Base-by-base conservation (phyloP, 352 stramenopile genomes). In the Saprolegnia diclina region DNA sequence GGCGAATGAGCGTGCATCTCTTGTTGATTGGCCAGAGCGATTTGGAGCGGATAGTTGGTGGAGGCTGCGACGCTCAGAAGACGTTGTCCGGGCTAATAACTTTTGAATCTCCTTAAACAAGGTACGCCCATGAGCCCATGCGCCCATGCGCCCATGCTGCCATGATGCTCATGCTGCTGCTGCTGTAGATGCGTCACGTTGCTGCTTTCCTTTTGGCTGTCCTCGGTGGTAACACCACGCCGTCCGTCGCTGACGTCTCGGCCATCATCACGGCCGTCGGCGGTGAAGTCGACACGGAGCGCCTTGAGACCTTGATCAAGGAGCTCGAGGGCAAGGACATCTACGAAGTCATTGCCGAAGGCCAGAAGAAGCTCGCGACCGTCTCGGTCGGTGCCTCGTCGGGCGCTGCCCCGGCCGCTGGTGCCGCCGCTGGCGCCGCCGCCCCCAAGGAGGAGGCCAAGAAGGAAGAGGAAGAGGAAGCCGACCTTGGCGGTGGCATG, bases 291-390 rank as follows among this genome's bases (percentile, higher is more conserved):
- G 80, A 95, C 75, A 72, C 83, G 69, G 85, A 84, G 72, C 82
- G 90, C 76, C 74, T 89, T 71, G 87, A 91, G 76, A 73, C 83
- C 59, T 81, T 95, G 45, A 62, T 95, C 50, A 93, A 93, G 80
- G 87, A 95, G 77, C 79, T 95, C 62, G 85, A 92, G 74, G 87
- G 85, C 79, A 95, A 95, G 82, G 85, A 91, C 80, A 80, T 93
- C 73, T 78, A 92, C 52, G 87, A 95, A 75, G 77, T 95, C 70
- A 80, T 95, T 74, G 80, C 76, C n/a, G 85, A 82, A 55, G 87
- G 87, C 76, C 89, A 93, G 78, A 79, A 74, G 22, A 95, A 95
- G 82, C 81, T 95, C 71, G 75, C 85, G 44, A 90, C 79, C 40
- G 83, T 95, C 67, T 88, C 83, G 72, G 76, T 93, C 56, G 83